These are phyloP conservation scores for Graphilbum fragrans DNA, from an alignment of 2,329 filamentous ascomycete genomes.

Conservation along the genomic window DNA sequence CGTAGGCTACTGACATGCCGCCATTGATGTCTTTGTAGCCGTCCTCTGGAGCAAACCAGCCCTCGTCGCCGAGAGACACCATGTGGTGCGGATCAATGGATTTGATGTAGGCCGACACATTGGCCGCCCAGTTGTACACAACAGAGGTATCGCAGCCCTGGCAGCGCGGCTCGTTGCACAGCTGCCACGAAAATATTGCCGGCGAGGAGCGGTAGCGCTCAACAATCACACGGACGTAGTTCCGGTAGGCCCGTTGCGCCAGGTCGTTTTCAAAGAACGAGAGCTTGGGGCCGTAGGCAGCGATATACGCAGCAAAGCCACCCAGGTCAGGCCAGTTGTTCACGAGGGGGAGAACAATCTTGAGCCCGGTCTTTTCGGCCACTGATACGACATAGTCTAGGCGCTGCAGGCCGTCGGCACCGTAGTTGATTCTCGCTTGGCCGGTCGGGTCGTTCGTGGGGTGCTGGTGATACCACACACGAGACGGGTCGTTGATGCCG, in stretches of 20 bases:
- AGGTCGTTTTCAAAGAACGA: slow-evolving; percentile 10
- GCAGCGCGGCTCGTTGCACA: slow-evolving; percentile 46
- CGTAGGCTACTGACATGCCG: slow-evolving; percentile 25
- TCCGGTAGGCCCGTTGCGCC: slow-evolving; percentile 42
- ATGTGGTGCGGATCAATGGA: slow-evolving; percentile 27
- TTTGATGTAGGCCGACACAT: slow-evolving; percentile 37
- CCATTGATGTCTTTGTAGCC: slow-evolving; percentile 31
- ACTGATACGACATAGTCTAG: too few relatives aligned
- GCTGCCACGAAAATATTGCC: slow-evolving; percentile 42
- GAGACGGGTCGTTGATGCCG: too few relatives aligned
- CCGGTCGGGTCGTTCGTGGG: too few relatives aligned
- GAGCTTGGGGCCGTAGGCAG: slow-evolving; percentile 8
- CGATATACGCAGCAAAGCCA: slow-evolving; percentile 11
- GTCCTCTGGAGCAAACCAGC: slow-evolving; percentile 50
- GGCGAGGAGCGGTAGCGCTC: slow-evolving; percentile 32
- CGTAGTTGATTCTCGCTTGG: too few relatives aligned
- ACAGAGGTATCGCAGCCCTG: slow-evolving; percentile 33
- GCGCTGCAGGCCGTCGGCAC: too few relatives aligned
- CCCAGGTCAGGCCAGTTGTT: slow-evolving; percentile 11
- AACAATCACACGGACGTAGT: slow-evolving; percentile 36
- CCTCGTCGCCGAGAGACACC: slow-evolving; percentile 51
- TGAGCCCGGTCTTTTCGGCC: too few relatives aligned
- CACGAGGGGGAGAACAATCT: slow-evolving; percentile 6
- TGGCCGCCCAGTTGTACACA: slow-evolving; percentile 45
- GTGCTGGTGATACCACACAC: too few relatives aligned